Evolutionary conservation across 306 rosid species (phyloP), one percentile per base, ranked within the genome.

Genomic region (Dryas octopetala): DNA sequence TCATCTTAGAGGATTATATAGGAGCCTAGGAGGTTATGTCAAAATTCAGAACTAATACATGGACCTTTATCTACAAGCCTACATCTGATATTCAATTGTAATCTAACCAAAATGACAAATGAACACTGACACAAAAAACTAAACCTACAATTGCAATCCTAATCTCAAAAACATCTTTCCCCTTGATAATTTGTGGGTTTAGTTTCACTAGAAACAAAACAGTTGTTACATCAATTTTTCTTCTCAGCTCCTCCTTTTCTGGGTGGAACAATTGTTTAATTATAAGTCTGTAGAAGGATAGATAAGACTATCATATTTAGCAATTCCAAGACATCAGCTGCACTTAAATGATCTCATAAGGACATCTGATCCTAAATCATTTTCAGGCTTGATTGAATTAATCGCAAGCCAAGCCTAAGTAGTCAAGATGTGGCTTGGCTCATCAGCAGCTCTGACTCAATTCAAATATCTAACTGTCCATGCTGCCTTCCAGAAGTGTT

Each of bases 401-500:
- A 13, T 9, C 6, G 50, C 6, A 40, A 63, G 32, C 45, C 44
- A 10, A 28, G 57, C 47, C 26, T 23, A 23, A 58, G 28, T 59
- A 58, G 66, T 44, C 66, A 44, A 60, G 6, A 26, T 58, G 23
- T 58, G 57, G 54, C 76, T 72, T 26, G 5, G 66, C 40, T 71
- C 55, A 23, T 46, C 44, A 57, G 76, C 51, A 11, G 26, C 45
- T 44, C 40, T 12, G 50, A 60, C 4, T 72, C 38, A 59, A 47
- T 11, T 46, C 17, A 2, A 14, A 49, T 12, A 71, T 45, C 66
- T 1, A 32, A 32, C 38, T 14, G 9, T 57, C 17, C 40, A 19
- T 41, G 44, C 40, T 72, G 66, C 26, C 41, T 55, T 13, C 46
- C 28, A 61, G 67, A 60, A 32, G 59, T 47, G 69, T 44, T 48